Evolutionary conservation across 176 grass and related monocot genomes (phyloP).

Genomic region (Thalia dealbata): DNA sequence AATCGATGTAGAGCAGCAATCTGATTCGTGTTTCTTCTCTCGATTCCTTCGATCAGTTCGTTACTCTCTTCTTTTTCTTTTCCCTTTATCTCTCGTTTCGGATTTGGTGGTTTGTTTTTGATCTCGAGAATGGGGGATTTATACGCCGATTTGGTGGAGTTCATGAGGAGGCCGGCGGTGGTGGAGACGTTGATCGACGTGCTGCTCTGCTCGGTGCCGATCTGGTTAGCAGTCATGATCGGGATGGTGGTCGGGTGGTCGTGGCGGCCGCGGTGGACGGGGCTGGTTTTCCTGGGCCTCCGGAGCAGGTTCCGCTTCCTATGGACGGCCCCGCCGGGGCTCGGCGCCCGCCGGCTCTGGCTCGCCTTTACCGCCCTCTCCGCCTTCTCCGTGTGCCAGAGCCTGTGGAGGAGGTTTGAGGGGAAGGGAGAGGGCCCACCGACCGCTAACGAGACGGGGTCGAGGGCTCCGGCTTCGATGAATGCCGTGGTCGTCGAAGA

Average conservation of each 20-base stretch:
- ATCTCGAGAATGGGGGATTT: slow-evolving; percentile 42
- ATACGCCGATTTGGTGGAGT: slow-evolving; percentile 43
- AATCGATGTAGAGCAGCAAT: background rate
- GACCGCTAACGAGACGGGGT: background rate
- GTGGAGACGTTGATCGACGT: slow-evolving; percentile 73
- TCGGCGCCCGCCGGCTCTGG: slow-evolving; percentile 82
- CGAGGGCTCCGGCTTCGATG: background rate
- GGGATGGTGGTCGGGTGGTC: slow-evolving; percentile 76
- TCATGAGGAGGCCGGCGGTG: slow-evolving; percentile 56
- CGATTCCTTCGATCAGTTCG: background rate
- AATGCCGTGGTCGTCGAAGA: background rate
- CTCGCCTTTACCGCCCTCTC: slow-evolving; percentile 91
- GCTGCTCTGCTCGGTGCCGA: slow-evolving; percentile 84
- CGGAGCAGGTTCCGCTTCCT: slow-evolving; percentile 55
- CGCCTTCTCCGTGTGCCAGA: slow-evolving; percentile 66
- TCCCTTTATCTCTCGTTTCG: background rate
- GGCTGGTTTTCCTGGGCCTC: slow-evolving; percentile 75
- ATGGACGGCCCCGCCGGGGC: slow-evolving; percentile 55
- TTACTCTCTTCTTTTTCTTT: too few relatives aligned
- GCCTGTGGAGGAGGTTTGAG: slow-evolving; percentile 30
- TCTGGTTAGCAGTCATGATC: slow-evolving; percentile 98
- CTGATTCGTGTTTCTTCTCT: background rate
- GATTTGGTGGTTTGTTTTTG: background rate
- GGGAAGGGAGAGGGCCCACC: slow-evolving; percentile 6
- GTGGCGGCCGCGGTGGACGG: slow-evolving; percentile 89